Conservation (phyloP, 2,329 filamentous ascomycete species). For the Aspergillus awamori region DNA sequence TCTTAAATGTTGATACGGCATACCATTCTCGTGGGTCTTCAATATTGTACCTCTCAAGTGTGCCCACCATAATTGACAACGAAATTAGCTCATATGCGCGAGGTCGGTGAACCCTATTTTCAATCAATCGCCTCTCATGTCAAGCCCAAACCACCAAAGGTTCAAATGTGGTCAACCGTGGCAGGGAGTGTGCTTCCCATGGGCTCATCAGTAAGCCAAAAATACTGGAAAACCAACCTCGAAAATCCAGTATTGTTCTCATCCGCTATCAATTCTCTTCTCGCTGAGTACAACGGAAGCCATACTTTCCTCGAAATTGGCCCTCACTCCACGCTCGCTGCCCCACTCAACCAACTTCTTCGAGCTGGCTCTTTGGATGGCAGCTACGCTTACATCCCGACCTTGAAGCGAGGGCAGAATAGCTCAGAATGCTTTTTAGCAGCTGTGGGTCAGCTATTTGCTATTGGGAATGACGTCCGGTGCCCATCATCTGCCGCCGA, state of each 20-base stretch:
- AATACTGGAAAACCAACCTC: conserved; percentile 20
- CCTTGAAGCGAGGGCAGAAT: neutral
- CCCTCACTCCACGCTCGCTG: neutral
- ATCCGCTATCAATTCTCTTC: neutral
- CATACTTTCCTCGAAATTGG: neutral
- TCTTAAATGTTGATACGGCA: neutral
- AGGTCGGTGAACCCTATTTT: neutral
- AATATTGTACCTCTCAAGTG: neutral
- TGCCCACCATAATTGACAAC: conserved; percentile 22
- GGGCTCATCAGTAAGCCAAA: neutral
- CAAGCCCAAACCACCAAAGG: neutral
- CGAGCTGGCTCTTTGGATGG: neutral
- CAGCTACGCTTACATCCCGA: neutral
- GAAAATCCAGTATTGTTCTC: conserved; percentile 26
- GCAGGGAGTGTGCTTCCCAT: neutral
- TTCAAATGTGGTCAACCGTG: conserved; percentile 12
- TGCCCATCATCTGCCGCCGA: neutral
- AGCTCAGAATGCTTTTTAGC: conserved; percentile 6
- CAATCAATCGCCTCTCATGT: neutral
- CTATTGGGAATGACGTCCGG: neutral
- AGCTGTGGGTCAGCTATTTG: conserved; percentile 21
- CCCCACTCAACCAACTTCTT: neutral
- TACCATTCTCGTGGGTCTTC: conserved; percentile 5
- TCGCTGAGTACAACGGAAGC: neutral
- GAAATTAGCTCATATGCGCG: conserved; percentile 15